Evolutionary conservation across 2,329 filamentous ascomycete species (phyloP).

Genomic region (Colletotrichum sp.): DNA sequence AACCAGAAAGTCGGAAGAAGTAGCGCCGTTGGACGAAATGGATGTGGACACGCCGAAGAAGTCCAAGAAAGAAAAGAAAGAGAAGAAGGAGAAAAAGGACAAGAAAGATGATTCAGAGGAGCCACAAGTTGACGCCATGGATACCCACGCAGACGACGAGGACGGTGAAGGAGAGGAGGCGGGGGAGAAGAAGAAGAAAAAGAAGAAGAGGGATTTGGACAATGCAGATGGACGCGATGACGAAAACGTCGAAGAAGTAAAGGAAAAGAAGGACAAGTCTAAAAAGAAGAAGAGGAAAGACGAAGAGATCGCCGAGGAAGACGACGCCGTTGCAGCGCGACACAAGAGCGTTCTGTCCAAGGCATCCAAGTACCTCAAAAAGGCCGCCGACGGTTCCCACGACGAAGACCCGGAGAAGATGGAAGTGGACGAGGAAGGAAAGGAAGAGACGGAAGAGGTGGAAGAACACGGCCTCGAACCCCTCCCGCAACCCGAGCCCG

Average conservation of each 20-base stretch:
- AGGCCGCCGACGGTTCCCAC: conserved; percentile 45
- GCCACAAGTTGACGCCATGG: not conserved
- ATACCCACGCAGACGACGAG: not conserved
- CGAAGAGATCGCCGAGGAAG: conserved; percentile 23
- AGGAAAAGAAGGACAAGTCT: conserved; percentile 27
- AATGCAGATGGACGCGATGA: not conserved
- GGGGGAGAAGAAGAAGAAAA: conserved; percentile 19
- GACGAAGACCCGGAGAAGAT: conserved; percentile 34
- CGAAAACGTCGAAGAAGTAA: not conserved
- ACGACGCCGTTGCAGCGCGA: conserved; percentile 35
- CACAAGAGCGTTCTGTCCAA: conserved; percentile 61
- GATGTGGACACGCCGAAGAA: conserved; percentile 24
- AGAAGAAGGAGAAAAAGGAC: conserved; percentile 36
- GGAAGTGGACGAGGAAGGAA: conserved; percentile 28
- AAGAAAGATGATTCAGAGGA: conserved; percentile 20
- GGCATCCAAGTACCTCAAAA: conserved; percentile 58
- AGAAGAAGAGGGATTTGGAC: conserved; percentile 20
- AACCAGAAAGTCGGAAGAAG: conserved; percentile 29
- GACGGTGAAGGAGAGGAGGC: not conserved
- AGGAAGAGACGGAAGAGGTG: conserved; percentile 31
- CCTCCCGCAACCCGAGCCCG: conserved; percentile 76
- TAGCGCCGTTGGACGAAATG: conserved; percentile 14
- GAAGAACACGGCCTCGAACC: conserved; percentile 77
- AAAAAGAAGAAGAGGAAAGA: conserved; percentile 23
- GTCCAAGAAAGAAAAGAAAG: conserved; percentile 38